Evolutionary conservation across 108 stramenopile species (phyloP).

Genomic region (Aurantiochytrium sp.): DNA sequence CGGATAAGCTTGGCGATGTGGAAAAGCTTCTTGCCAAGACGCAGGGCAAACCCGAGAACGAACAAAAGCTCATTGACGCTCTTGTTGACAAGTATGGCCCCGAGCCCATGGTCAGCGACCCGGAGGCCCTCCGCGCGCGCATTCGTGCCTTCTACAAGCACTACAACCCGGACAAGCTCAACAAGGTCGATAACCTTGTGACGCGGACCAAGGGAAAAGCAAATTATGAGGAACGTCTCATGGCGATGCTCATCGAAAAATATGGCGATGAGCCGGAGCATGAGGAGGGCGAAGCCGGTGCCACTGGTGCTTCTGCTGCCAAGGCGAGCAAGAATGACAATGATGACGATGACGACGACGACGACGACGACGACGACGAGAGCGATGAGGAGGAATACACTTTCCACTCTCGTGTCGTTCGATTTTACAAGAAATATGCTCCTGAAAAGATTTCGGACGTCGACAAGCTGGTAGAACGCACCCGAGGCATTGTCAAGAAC

Average conservation of each 20-base stretch:
- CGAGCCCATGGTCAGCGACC: conserved; percentile 49
- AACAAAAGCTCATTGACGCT: conserved; percentile 72
- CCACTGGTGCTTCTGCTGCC: too few relatives aligned
- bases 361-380: neutral
- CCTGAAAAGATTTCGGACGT: conserved; percentile 56
- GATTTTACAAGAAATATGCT: conserved; percentile 73
- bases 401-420: conserved; percentile 56
- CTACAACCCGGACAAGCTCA: neutral
- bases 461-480: neutral
- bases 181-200: neutral
- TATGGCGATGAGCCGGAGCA: conserved; percentile 38
- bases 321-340: too few relatives aligned
- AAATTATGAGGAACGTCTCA: conserved; percentile 69
- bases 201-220: conserved; percentile 7
- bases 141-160: neutral
- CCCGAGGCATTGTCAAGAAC: conserved; percentile 34
- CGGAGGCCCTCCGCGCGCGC: neutral
- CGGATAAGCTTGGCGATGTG: neutral
- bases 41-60: conserved; percentile 29
- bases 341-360: conserved; percentile 38
- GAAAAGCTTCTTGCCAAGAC: conserved; percentile 14
- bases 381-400: conserved; percentile 29
- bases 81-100: conserved; percentile 76
- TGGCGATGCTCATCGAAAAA: conserved; percentile 68
- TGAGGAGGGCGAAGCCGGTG: neutral